Conservation (phyloP, 2,329 filamentous ascomycete genomes). For the Aureobasidium musti region DNA sequence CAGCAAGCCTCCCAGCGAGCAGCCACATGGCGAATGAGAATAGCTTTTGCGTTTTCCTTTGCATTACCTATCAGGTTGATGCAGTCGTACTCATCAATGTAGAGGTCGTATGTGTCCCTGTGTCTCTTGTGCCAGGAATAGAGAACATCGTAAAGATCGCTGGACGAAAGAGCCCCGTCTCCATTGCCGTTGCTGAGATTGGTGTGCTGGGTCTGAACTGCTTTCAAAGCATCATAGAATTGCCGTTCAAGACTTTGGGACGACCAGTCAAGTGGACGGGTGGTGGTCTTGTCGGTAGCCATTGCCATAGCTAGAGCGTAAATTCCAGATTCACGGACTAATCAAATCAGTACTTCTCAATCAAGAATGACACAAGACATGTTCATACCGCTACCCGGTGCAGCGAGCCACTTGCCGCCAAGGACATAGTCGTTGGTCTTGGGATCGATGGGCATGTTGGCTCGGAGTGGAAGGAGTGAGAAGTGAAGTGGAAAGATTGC, state of each 20-base stretch:
- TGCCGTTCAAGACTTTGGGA: background rate
- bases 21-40: background rate
- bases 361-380: background rate
- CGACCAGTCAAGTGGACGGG: background rate
- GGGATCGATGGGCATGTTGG: background rate
- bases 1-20: background rate
- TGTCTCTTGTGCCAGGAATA: background rate
- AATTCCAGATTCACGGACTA: background rate
- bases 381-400: background rate
- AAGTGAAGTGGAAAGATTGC: background rate
- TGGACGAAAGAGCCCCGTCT: background rate
- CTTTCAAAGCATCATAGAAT: background rate
- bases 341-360: background rate
- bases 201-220: background rate
- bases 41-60: background rate
- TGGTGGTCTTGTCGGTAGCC: background rate
- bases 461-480: background rate
- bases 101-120: background rate
- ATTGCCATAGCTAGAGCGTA: background rate
- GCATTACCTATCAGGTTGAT: rapidly evolving
- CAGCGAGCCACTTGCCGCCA: background rate
- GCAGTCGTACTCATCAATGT: background rate
- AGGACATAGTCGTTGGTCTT: background rate
- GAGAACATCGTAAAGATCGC: background rate
- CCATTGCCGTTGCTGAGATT: background rate